These are phyloP conservation scores for Heterobasidion irregulare DNA, from an alignment of 1,284 basidiomycete genomes.

Conservation along the genomic window DNA sequence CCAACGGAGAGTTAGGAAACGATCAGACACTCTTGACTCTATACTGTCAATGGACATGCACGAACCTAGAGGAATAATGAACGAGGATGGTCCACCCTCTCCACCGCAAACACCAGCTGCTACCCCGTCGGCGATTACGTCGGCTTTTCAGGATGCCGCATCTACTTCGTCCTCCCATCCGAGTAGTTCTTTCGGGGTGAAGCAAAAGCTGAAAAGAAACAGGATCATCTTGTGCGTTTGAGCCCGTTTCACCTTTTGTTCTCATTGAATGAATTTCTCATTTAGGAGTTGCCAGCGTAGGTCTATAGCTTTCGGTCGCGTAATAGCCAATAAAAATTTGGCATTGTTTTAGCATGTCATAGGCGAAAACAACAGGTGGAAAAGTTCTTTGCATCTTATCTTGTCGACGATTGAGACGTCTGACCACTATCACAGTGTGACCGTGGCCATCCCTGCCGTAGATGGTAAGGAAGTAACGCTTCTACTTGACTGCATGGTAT, in stretches of 20 bases:
- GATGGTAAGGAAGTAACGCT: conserved; percentile 12
- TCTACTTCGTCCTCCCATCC: conserved; percentile 3
- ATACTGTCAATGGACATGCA: background rate
- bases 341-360: conserved; percentile 13
- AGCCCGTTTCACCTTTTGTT: background rate
- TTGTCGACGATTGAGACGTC: too few species aligned
- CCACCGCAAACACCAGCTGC: background rate
- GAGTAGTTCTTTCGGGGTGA: background rate
- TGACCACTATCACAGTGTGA: conserved; percentile 12
- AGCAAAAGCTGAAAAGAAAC: conserved; percentile 13
- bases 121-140: conserved; percentile 8
- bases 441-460: conserved; percentile 15
- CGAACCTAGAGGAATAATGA: background rate
- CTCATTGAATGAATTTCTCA: background rate
- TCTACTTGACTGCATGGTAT: too few species aligned
- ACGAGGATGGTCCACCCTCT: background rate
- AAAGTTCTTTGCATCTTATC: too few species aligned
- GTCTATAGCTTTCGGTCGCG: background rate
- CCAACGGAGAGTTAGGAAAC: too few species aligned
- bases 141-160: conserved; percentile 11
- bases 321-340: too few species aligned
- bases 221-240: conserved; percentile 14
- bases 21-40: too few species aligned
- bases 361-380: conserved; percentile 17
- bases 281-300: conserved; percentile 17